Percentiles rank a stretch among this genome's conserved stretches.
Conservation (phyloP, 2,329 filamentous ascomycete species). For the Microdochium paspali region DNA sequence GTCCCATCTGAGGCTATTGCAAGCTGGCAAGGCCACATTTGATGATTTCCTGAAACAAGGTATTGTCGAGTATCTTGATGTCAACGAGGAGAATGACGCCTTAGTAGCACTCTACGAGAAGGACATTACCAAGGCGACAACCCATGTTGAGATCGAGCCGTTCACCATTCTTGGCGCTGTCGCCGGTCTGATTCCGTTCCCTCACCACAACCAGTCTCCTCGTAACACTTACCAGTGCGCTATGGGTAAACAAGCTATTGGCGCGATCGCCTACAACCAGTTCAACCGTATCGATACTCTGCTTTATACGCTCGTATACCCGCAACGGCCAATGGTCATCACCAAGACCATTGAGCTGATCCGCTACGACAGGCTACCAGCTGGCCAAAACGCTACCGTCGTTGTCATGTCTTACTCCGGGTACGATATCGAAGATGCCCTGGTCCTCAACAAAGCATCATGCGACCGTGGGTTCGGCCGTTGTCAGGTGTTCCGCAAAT, state of each 20-base stretch:
- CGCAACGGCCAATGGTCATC: constrained; percentile 95
- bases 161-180: constrained; percentile 95
- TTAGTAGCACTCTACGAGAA: constrained; percentile 85
- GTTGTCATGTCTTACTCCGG: constrained; percentile 99
- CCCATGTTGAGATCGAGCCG: constrained; percentile 94
- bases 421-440: constrained; percentile 97
- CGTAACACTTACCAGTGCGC: constrained; percentile 98
- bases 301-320: constrained; percentile 94
- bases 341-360: constrained; percentile 94
- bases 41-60: constrained; percentile 89
- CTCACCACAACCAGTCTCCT: constrained; percentile 97
- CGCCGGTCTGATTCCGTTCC: constrained; percentile 92
- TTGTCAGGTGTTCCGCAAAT: constrained; percentile 97
- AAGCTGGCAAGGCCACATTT: constrained; percentile 77
- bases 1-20: constrained; percentile 70
- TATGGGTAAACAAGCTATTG: constrained; percentile 99
- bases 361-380: constrained; percentile 94
- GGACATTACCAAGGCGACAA: constrained; percentile 74
- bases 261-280: constrained; percentile 95
- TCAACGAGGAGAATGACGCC: constrained; percentile 96
- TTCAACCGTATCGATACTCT: constrained; percentile 95
- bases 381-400: constrained; percentile 92
- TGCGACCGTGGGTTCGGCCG: constrained; percentile 91
- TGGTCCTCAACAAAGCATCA: constrained; percentile 94
- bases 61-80: constrained; percentile 91